Conservation (phyloP, 257 asterid species). For the Solanum tarijense region DNA sequence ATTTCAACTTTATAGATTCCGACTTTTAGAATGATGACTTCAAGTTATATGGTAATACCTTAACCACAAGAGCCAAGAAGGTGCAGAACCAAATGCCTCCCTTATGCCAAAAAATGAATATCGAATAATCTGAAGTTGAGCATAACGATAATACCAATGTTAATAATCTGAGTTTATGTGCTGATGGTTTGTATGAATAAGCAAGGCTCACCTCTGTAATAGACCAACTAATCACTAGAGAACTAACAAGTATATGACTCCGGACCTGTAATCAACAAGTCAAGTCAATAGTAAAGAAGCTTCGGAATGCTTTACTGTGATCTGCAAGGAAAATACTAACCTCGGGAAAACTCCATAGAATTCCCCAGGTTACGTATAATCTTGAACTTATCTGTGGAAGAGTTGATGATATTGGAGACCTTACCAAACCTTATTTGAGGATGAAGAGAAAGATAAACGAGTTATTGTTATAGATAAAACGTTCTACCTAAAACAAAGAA, state of each 20-base stretch:
- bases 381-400: slow-evolving; percentile 82
- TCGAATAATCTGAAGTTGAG: slow-evolving; percentile 27
- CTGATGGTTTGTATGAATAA: not conserved
- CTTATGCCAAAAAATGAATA: slow-evolving; percentile 77
- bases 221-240: slow-evolving; percentile 82
- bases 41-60: slow-evolving; percentile 7
- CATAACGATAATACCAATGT: not conserved
- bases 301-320: not conserved
- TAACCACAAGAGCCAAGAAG: slow-evolving; percentile 82
- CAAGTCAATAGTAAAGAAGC: not conserved
- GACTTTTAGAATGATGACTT: not conserved
- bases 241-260: slow-evolving; percentile 46
- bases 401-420: slow-evolving; percentile 84
- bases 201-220: slow-evolving; percentile 43
- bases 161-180: not conserved
- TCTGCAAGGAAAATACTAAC: not conserved
- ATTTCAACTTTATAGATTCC: not conserved
- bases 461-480: not conserved
- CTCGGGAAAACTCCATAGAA: slow-evolving; percentile 81
- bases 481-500: not conserved
- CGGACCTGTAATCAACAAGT: slow-evolving; percentile 22
- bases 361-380: slow-evolving; percentile 78
- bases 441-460: not conserved
- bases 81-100: slow-evolving; percentile 68
- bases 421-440: slow-evolving; percentile 38